Conservation (phyloP, 495 filamentous ascomycete genomes). For the Cercophora sp. region DNA sequence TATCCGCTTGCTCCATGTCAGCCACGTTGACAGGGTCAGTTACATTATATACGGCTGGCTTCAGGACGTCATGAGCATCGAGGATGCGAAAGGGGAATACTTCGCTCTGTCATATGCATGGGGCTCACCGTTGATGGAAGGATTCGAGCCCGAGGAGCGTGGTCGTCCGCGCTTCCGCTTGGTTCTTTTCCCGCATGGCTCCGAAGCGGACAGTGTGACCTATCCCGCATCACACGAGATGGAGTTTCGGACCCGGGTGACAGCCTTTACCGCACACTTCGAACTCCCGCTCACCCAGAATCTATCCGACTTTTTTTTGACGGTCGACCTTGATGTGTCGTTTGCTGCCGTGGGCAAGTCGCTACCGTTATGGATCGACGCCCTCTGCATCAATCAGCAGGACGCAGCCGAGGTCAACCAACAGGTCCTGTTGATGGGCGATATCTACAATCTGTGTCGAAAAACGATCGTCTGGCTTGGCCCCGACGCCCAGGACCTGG, state of each 20-base stretch:
- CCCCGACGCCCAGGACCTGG: neutral
- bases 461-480: slow-evolving; percentile 1
- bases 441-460: slow-evolving; percentile 1
- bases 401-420: neutral
- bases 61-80: neutral
- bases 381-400: neutral
- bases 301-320: neutral
- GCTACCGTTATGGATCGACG: neutral
- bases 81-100: slow-evolving; percentile 1
- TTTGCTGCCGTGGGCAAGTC: neutral
- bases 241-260: neutral
- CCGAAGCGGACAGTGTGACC: neutral
- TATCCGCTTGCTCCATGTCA: neutral
- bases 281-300: neutral
- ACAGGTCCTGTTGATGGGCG: slow-evolving; percentile 1
- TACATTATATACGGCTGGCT: slow-evolving; percentile 1
- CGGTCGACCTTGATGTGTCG: neutral
- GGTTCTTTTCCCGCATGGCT: neutral
- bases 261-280: neutral
- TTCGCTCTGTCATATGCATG: neutral
- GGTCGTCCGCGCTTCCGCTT: neutral
- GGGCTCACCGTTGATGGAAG: neutral
- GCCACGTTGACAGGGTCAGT: neutral
- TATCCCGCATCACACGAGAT: neutral
- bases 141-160: neutral